Base-by-base conservation (phyloP, 1,284 basidiomycete genomes). In the Flammula alnicola region DNA sequence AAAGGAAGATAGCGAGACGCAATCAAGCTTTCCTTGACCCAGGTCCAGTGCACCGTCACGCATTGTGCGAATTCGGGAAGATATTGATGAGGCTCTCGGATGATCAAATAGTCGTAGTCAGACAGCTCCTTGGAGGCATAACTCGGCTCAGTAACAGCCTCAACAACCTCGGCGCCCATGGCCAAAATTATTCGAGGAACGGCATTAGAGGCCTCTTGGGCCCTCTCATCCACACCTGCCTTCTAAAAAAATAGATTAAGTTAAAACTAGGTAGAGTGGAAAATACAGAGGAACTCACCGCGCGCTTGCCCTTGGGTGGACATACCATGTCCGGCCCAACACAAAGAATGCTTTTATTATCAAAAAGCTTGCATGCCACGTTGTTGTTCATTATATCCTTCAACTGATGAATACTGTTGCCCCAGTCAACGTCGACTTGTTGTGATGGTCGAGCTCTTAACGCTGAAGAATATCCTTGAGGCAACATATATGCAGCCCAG, bases 21-120 rank as follows among this genome's bases (percentile, higher is more conserved):
- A 56, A 91, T 80, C 31, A 95, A 70, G 60, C 88, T 91, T 44
- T 91, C 82, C 66, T 94, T 95, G 38, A 95, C 79, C 91, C 91
- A 94, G 17, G 66, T 64, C 63, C 88, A 80, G 49, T 78, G 70
- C 4, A 80, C 79, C 25, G 74, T 70, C 5, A 59, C 64, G 37
- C 63, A 61, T 6, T 66, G 54, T 27, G 66, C 56, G 32, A 68
- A 59, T 11, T 63, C 61, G 3, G 65, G 55, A 8, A 66, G 54
- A 20, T 65, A 67, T 4, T 70, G 61, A 3, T 62, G 45, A 12
- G 66, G 62, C 36, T 86, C 80, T 53, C 82, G 81, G 54, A 88
- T 74, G 37, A 94, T 71, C 33, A 93, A 68, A 56, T 83, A 86
- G 64, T 92, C 82, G 65, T 71, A 78, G 4, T 63, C 48, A 0